Evolutionary conservation across 1,284 basidiomycete genomes (phyloP), one percentile per base, ranked within the genome.

Genomic region (Pseudozyma tsukubaensis): DNA sequence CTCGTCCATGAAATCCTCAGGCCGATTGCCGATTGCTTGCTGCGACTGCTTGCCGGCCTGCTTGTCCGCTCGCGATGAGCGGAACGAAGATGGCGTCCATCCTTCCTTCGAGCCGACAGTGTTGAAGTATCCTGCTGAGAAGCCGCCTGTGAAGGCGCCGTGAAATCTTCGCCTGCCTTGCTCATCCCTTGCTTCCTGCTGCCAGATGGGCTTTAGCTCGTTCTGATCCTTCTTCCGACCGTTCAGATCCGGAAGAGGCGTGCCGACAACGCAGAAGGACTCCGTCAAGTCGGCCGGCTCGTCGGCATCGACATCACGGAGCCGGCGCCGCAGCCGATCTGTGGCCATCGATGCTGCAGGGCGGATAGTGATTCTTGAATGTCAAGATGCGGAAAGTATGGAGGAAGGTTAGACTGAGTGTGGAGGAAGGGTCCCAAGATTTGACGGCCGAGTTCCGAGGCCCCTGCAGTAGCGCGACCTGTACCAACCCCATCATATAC

Each of bases 1-100:
- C 47, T 97, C 96, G 85, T 99, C 96, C 96, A 99, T 99, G 84
- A 94, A 98, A 84, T 98, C 96, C 83, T 97, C 93, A 0, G 92
- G 90, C 12, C 89, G 68, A 34, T 54, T 58, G 36, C 61, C 88
- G 71, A 88, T 42, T 85, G 79, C 90, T 12, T 51, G 36, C n/a
- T 47, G 48, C 24, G 35, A 32, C 43, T 36, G 42, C 24, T 29
- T 43, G n/a, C 53, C 64, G 1, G 36, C 53, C 2, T n/a, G 42
- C 39, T 64, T 70, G 47, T 67, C 58, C 11, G 60, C 53, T 3
- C 93, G 90, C 84, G 76, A 79, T 12, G 77, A 80, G 7, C 69
- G 67, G 52, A 98, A 99, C 3, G 92, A 92, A 11, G 91, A 88
- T 0, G 96, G 96, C 4, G 92, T 86, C 95, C 96, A 99, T 89